Percentiles rank a stretch among this genome's conserved stretches.
Evolutionary conservation across 1,284 basidiomycete species (phyloP).

Genomic region (Papiliotrema laurentii): DNA sequence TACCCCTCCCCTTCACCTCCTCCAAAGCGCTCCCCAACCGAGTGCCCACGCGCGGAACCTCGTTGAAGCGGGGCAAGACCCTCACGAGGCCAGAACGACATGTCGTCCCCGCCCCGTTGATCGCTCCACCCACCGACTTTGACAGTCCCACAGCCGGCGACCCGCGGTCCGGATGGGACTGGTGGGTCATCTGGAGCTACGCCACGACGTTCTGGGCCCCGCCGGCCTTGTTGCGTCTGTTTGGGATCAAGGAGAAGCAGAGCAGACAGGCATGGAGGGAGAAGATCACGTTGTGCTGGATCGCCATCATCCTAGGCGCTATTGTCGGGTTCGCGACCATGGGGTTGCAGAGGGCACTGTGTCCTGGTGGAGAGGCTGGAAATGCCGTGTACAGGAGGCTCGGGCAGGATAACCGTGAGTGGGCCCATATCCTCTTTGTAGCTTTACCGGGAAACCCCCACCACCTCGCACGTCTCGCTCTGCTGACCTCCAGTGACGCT

Average conservation of each 20-base stretch:
- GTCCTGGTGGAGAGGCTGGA: constrained; percentile 56
- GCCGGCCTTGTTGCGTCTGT: constrained; percentile 61
- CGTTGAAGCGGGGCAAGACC: constrained; percentile 71
- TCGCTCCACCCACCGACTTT: constrained; percentile 63
- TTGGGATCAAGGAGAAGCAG: constrained; percentile 73
- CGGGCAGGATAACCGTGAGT: constrained; percentile 37
- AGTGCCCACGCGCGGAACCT: constrained; percentile 23
- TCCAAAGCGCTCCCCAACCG: constrained; percentile 31
- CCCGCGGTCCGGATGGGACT: constrained; percentile 52
- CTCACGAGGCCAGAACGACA: constrained; percentile 92
- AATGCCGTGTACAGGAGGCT: constrained; percentile 27
- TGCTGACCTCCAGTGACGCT: constrained; percentile 56
- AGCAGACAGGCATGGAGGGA: constrained; percentile 94
- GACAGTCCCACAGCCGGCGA: constrained; percentile 25
- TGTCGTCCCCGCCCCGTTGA: constrained; percentile 88
- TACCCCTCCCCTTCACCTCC: constrained; percentile 40
- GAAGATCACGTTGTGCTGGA: constrained; percentile 88
- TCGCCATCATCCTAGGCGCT: constrained; percentile 73
- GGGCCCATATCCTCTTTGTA: not conserved
- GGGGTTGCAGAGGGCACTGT: constrained; percentile 87
- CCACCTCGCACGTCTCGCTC: too few relatives aligned
- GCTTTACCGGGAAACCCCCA: too few relatives aligned
- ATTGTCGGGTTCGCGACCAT: constrained; percentile 89
- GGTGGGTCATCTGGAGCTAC: constrained; percentile 78
- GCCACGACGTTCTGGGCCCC: constrained; percentile 90